Base-by-base conservation (phyloP, 257 asterid species). In the Rauvolfia tetraphylla region DNA sequence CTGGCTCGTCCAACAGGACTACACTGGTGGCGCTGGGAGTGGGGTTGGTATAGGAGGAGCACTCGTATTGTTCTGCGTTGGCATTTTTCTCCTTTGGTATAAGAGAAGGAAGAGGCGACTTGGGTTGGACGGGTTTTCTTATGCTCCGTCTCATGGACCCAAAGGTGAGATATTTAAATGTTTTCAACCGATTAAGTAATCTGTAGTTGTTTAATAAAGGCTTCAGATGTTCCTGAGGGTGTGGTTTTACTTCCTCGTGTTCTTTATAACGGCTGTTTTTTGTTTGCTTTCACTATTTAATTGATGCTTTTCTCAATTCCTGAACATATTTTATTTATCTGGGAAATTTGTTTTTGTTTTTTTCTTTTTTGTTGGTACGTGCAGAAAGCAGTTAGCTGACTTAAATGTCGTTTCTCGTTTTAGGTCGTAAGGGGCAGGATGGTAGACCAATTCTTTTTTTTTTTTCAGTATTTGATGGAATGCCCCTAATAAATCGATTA, bases 41-140 rank as follows among this genome's bases (percentile, higher is more conserved):
- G 41, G 98, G 98, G 79, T 92, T 78, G 98, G 97, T 68, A 89
- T 93, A 51, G 98, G 98, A 59, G 97, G 94, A 39, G 74, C 86
- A 53, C 42, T 90, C 70, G 92, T 90, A 88, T 88, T 93, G 80
- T 73, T 89, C 34, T 88, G 86, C 78, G 96, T 93, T 76, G 85
- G 90, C 58, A 82, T 92, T 74, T 89, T 88, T 39, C 85, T 86
- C 58, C 65, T 92, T 81, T 93, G 93, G 97, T 86, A 88, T 81
- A 89, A 76, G 84, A 85, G 91, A 85, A 84, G 86, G 83, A 93
- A 90, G 89, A 78, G 73, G 86, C 78, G 77, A 48, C 81, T 74
- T 20, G 81, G 69, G 11, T 38, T 57, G 77, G 83, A 75, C n/a
- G 89, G 89, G 31, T 79, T 83, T 79, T 85, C 75, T 76, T 48